A percentile compares a stretch with the other conserved stretches of the same genome.
These are phyloP conservation scores for Cladosporium velox DNA, from an alignment of 2,329 filamentous ascomycete species.

Conservation along the genomic window DNA sequence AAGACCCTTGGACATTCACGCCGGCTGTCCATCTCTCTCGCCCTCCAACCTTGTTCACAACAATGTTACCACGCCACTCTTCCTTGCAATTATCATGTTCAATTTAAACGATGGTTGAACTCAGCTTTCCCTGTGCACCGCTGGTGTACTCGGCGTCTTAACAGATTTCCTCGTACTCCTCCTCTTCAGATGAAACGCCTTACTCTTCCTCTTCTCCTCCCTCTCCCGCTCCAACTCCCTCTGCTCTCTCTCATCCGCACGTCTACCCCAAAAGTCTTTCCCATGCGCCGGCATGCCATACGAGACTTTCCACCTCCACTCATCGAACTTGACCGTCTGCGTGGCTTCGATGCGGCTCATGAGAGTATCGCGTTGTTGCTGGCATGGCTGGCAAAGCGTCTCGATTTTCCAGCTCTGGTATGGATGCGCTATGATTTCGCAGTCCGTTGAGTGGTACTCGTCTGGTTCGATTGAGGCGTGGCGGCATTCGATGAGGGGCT, in stretches of 20 bases:
- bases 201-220: conserved; percentile 27
- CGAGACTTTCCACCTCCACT: conserved; percentile 46
- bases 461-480: conserved; percentile 30
- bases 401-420: conserved; percentile 41
- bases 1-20: neutral
- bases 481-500: conserved; percentile 41
- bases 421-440: conserved; percentile 38
- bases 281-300: conserved; percentile 38
- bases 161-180: conserved; percentile 24
- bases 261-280: conserved; percentile 34
- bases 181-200: conserved; percentile 31
- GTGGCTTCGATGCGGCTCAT: conserved; percentile 32
- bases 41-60: neutral
- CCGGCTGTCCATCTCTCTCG: neutral
- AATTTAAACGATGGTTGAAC: neutral
- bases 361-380: conserved; percentile 31
- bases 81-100: neutral
- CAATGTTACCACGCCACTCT: neutral
- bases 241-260: conserved; percentile 30
- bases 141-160: neutral
- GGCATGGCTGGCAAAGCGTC: conserved; percentile 38
- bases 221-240: conserved; percentile 26
- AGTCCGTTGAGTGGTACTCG: conserved; percentile 29
- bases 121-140: neutral
- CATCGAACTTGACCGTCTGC: conserved; percentile 39